Base-by-base conservation (phyloP, 1,284 basidiomycete species). In the Apiotrichum montevideense region DNA sequence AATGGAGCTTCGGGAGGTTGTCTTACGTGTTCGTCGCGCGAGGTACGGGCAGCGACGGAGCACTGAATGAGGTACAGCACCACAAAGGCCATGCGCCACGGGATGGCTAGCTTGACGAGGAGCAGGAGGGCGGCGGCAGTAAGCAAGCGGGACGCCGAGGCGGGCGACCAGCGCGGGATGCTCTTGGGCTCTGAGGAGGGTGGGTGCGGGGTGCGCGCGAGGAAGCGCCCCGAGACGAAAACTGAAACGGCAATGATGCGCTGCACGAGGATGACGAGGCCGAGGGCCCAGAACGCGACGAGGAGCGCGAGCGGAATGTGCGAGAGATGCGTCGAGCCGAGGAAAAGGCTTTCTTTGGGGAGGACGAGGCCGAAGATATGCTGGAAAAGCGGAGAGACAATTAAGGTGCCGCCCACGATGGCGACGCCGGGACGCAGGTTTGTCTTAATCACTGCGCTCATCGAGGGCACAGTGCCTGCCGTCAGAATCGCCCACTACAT, bases 61-160 rank as follows among this genome's bases (percentile, higher is more conserved):
- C 66, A 77, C 60, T 93, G 88, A 43, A 90, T 82, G 13, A 87
- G 63, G 81, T 87, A 90, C 62, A 86, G 85, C 39, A 88, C 84
- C 13, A 95, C 81, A 71, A 88, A 92, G 2, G 87, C 90, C 35
- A 94, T 87, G 74, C 96, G 92, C 82, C 90, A 91, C 0, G 94
- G 93, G 21, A 95, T 80, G 56, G 90, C 77, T 34, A 90, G 65
- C 61, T 86, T 82, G 44, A 92, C 85, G 11, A 86, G 76, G 10
- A 83, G 59, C 46, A 86, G 79, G n/a, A 93, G 79, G 13, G 85
- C 51, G 5, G 67, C 66, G 69, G 46, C 41, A 14, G 44, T 33
- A 1, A 45, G n/a, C 8, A 48, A 8, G 11, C 52, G 52, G 1
- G 45, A 15, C 4, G 52, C 10, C 3, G 45, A 15, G 6, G 52